Percentiles rank a stretch among this genome's conserved stretches.
Conservation (phyloP, 352 stramenopile genomes). For the Pythium folliculosum region DNA sequence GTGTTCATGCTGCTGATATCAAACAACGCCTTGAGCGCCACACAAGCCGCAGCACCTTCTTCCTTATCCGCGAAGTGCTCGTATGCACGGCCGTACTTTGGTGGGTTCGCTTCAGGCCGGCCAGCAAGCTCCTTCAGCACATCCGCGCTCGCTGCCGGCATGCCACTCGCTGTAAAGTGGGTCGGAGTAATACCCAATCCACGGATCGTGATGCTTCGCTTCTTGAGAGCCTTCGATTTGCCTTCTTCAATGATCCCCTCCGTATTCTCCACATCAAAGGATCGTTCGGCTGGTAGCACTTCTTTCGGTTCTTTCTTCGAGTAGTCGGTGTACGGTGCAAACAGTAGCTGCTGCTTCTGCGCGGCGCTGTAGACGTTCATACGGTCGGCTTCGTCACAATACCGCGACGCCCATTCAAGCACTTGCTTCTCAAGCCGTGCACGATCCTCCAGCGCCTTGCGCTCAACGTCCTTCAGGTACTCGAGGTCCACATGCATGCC, state of each 20-base stretch:
- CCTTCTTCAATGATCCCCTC: slow-evolving; percentile 72
- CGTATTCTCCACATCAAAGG: slow-evolving; percentile 84
- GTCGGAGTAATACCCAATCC: slow-evolving; percentile 92
- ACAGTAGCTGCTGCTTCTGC: slow-evolving; percentile 97
- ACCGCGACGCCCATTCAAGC: slow-evolving; percentile 90
- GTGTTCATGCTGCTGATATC: slow-evolving; percentile 98
- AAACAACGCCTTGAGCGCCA: slow-evolving; percentile 93
- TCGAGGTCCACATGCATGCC: slow-evolving; percentile 89
- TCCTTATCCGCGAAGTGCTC: slow-evolving; percentile 93
- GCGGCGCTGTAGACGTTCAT: slow-evolving; percentile 94
- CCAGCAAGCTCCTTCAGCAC: slow-evolving; percentile 94
- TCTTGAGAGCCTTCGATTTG: slow-evolving; percentile 75
- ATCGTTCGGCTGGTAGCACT: slow-evolving; percentile 64
- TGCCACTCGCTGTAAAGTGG: slow-evolving; percentile 92
- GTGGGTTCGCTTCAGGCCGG: slow-evolving; percentile 77
- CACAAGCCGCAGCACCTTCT: slow-evolving; percentile 92
- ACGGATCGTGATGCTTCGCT: slow-evolving; percentile 75
- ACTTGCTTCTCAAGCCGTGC: slow-evolving; percentile 82
- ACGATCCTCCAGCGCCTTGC: slow-evolving; percentile 90
- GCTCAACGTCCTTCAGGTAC: slow-evolving; percentile 93
- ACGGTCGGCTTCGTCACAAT: slow-evolving; percentile 92
- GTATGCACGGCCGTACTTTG: slow-evolving; percentile 84
- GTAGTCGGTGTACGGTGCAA: slow-evolving; percentile 86
- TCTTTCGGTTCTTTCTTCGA: slow-evolving; percentile 67
- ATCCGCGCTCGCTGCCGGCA: slow-evolving; percentile 93